phyloP scores from a whole-genome alignment of 2,329 filamentous ascomycete species.

The Paramyrothecium roridum region DNA sequence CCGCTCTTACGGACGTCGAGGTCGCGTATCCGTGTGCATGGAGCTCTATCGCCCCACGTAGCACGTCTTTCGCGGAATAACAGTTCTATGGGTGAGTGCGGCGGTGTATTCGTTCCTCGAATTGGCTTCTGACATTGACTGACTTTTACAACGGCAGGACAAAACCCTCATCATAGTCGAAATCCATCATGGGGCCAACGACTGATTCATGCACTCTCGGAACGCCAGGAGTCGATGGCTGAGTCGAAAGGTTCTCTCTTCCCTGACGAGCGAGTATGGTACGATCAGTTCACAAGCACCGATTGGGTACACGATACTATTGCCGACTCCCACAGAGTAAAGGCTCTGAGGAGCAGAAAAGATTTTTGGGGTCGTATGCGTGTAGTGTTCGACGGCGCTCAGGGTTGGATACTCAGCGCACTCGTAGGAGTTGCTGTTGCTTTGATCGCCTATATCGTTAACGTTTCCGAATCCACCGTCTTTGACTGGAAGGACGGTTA shows the following conservation, averaged over 20 bases:
- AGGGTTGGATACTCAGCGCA: conserved; percentile 92
- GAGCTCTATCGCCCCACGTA: conserved; percentile 22
- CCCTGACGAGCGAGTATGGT: conserved; percentile 89
- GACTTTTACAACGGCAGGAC: background rate
- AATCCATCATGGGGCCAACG: conserved; percentile 58
- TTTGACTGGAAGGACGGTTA: conserved; percentile 93
- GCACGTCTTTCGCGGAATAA: conserved; percentile 33
- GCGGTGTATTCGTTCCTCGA: background rate
- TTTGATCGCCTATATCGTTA: conserved; percentile 80
- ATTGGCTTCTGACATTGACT: background rate
- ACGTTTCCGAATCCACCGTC: conserved; percentile 78
- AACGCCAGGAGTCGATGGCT: conserved; percentile 53
- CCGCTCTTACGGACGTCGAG: conserved; percentile 37
- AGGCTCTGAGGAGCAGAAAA: conserved; percentile 75
- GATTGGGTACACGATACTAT: conserved; percentile 99
- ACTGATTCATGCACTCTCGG: conserved; percentile 59
- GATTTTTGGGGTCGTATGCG: conserved; percentile 79
- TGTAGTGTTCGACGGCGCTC: conserved; percentile 77
- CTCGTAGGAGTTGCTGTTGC: conserved; percentile 86
- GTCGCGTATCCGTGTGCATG: conserved; percentile 39
- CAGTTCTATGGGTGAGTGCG: conserved; percentile 37
- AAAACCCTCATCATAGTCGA: conserved; percentile 48
- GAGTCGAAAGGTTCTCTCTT: conserved; percentile 66
- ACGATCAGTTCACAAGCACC: conserved; percentile 95
- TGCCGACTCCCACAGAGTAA: conserved; percentile 85